Evolutionary conservation across 495 filamentous ascomycete species (phyloP).

Genomic region (Elaphomyces granulatus): DNA sequence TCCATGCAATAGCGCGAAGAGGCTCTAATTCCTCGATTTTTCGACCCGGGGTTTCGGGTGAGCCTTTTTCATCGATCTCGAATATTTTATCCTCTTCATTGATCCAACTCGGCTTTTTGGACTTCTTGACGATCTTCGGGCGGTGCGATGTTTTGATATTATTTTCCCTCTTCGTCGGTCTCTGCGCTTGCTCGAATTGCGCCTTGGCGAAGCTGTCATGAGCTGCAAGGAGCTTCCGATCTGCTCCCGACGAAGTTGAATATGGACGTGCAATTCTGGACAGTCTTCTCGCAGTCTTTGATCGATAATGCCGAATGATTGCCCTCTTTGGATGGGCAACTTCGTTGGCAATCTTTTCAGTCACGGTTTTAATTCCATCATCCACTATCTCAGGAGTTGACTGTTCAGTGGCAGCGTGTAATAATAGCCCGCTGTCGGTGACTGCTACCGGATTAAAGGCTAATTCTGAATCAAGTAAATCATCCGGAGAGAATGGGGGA

Average conservation of each 20-base stretch:
- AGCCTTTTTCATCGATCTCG: neutral
- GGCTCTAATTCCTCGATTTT: conserved; percentile 20
- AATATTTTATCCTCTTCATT: conserved; percentile 6
- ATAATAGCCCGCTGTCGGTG: conserved; percentile 3
- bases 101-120: neutral
- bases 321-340: conserved; percentile 20
- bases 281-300: conserved; percentile 16
- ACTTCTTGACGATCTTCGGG: neutral
- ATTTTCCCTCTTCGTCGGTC: neutral
- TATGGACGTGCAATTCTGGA: conserved; percentile 22
- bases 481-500: conserved; percentile 1
- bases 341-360: conserved; percentile 8
- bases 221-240: conserved; percentile 26
- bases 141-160: neutral
- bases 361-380: neutral
- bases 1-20: conserved; percentile 23
- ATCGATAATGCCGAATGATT: conserved; percentile 16
- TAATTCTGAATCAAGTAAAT: conserved; percentile 9
- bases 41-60: conserved; percentile 1
- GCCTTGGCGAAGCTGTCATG: conserved; percentile 20
- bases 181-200: neutral
- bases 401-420: conserved; percentile 3
- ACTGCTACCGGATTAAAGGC: conserved; percentile 14
- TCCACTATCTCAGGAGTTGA: conserved; percentile 8
- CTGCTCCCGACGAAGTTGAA: conserved; percentile 19